These are phyloP conservation scores for Colletotrichum tofieldiae DNA, from an alignment of 2,329 filamentous ascomycete species.

Conservation along the genomic window DNA sequence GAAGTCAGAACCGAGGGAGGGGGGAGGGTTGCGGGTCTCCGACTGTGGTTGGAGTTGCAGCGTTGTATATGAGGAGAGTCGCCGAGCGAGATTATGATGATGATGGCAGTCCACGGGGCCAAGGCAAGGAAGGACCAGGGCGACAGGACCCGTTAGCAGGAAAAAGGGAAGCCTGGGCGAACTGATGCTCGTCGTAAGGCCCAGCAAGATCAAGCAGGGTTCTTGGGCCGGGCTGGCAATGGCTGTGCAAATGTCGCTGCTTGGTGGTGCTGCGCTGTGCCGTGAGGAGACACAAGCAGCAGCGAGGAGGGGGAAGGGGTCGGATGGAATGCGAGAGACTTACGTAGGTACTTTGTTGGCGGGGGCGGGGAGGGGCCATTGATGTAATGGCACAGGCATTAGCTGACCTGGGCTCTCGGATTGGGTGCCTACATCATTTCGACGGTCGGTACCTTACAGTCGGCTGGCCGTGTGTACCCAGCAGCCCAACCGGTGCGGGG, in stretches of 20 bases:
- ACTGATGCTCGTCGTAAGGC: neutral
- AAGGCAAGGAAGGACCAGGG: neutral
- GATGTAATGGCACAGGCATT: slow-evolving; percentile 51
- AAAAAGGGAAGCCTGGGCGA: too few relatives aligned
- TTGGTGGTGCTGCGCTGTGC: neutral
- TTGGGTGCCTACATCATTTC: slow-evolving; percentile 22
- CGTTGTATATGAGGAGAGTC: neutral
- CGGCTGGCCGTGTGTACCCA: neutral
- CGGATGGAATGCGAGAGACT: slow-evolving; percentile 14
- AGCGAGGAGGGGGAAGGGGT: neutral
- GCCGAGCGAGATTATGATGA: neutral
- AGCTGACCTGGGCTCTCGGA: slow-evolving; percentile 4
- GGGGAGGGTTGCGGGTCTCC: neutral
- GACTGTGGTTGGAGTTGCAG: neutral
- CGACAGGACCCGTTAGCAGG: too few relatives aligned
- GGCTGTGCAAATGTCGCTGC: slow-evolving; percentile 16
- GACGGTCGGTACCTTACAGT: slow-evolving; percentile 3
- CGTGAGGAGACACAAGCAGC: neutral
- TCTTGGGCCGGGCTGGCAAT: neutral
- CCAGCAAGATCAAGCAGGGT: neutral
- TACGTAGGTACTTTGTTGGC: slow-evolving; percentile 43
- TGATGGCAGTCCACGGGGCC: neutral
- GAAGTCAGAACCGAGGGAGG: neutral
- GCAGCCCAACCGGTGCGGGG: neutral
- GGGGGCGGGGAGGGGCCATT: slow-evolving; percentile 47